Evolutionary conservation across 2,329 filamentous ascomycete genomes (phyloP).

Genomic region (Cordyceps pruinosa): DNA sequence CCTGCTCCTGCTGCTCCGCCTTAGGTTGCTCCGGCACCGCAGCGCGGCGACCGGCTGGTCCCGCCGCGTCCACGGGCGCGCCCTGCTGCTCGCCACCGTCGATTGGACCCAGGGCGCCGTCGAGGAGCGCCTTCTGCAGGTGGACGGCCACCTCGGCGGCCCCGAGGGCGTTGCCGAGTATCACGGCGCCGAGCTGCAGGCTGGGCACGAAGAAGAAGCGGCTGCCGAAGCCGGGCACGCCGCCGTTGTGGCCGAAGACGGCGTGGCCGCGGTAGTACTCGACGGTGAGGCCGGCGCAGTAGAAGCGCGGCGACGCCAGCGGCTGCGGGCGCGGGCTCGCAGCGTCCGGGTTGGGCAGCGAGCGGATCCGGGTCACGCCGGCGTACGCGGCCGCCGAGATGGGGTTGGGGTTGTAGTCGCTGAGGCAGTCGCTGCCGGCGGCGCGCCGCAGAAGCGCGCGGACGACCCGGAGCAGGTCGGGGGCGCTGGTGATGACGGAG

Average conservation of each 20-base stretch:
- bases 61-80: background rate
- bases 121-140: background rate
- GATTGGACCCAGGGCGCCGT: background rate
- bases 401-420: no score
- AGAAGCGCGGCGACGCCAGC: slow-evolving; percentile 5
- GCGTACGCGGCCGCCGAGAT: background rate
- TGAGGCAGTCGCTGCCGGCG: background rate
- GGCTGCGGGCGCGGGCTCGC: background rate
- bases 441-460: background rate
- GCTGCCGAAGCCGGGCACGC: slow-evolving; percentile 7
- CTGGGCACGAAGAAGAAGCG: slow-evolving; percentile 8
- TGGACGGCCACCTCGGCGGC: background rate
- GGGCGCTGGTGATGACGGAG: slow-evolving; percentile 8
- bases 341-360: background rate
- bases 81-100: background rate
- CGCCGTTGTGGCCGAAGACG: slow-evolving; percentile 7
- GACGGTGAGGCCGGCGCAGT: background rate
- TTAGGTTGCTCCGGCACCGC: background rate
- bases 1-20: no score
- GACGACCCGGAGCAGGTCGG: slow-evolving; percentile 7
- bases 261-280: slow-evolving; percentile 11
- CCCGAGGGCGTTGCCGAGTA: slow-evolving; percentile 8
- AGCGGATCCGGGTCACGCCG: background rate
- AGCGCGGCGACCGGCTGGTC: no score
- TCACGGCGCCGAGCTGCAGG: slow-evolving; percentile 2